phyloP scores from a whole-genome alignment of 2,329 filamentous ascomycete genomes.

The Cryphonectria parasitica region DNA sequence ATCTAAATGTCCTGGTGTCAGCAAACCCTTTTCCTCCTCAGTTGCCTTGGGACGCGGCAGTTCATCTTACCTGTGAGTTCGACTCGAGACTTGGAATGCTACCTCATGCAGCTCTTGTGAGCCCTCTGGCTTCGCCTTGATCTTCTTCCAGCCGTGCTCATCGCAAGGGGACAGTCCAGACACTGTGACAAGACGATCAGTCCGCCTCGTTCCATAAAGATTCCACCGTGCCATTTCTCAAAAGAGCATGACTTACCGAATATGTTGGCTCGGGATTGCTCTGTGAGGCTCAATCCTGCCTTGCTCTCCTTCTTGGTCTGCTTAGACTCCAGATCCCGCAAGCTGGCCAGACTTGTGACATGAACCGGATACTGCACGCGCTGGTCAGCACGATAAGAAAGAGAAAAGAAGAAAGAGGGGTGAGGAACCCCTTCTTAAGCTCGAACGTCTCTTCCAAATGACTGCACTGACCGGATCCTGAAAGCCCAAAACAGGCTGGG shows the following conservation, averaged over 20 bases:
- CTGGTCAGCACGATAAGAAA: slow-evolving; percentile 12
- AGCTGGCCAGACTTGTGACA: slow-evolving; percentile 66
- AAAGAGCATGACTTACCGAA: slow-evolving; percentile 51
- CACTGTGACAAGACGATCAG: slow-evolving; percentile 44
- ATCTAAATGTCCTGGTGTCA: slow-evolving; percentile 51
- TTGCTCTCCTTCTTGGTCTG: slow-evolving; percentile 54
- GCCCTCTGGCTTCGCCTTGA: slow-evolving; percentile 55
- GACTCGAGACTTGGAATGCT: slow-evolving; percentile 61
- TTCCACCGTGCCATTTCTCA: neutral
- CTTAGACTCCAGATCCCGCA: slow-evolving; percentile 62
- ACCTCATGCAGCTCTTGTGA: slow-evolving; percentile 50
- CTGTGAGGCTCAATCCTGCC: slow-evolving; percentile 60
- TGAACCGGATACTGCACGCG: slow-evolving; percentile 67
- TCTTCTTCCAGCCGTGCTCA: slow-evolving; percentile 71
- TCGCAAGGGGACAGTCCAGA: slow-evolving; percentile 66
- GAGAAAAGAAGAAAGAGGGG: too few species aligned
- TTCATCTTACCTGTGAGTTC: slow-evolving; percentile 60
- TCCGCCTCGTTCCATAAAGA: neutral
- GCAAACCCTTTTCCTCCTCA: neutral
- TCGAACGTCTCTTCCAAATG: neutral
- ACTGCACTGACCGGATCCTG: slow-evolving; percentile 67
- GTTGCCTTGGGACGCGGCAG: neutral
- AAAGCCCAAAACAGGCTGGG: slow-evolving; percentile 69
- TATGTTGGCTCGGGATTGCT: slow-evolving; percentile 73
- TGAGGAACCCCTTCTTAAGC: neutral